phyloP scores from a whole-genome alignment of 345 rosid species.

The Arabis hirsuta region DNA sequence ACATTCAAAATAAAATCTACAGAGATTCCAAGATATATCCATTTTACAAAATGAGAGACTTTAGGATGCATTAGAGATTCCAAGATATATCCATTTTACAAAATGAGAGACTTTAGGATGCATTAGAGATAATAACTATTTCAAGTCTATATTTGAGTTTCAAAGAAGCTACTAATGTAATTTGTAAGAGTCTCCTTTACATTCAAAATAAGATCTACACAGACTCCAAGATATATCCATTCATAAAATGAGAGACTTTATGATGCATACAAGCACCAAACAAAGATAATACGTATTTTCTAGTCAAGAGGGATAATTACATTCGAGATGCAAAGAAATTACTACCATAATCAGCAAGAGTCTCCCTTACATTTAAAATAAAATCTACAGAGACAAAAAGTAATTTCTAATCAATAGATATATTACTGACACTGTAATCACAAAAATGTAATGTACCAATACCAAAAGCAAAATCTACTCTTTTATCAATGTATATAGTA shows the following conservation, averaged over 20 bases:
- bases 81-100: neutral
- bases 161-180: neutral
- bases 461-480: neutral
- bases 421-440: neutral
- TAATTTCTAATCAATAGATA: too few relatives aligned
- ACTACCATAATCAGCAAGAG: too few relatives aligned
- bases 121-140: neutral
- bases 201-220: neutral
- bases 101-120: neutral
- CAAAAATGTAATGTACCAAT: neutral
- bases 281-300: neutral
- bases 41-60: neutral
- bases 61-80: neutral
- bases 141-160: conserved; percentile 1
- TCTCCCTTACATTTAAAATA: too few relatives aligned
- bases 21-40: neutral
- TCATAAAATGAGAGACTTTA: neutral
- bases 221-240: neutral
- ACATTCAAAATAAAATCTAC: neutral
- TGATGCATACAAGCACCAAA: neutral
- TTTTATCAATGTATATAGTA: neutral
- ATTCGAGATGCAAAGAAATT: too few relatives aligned
- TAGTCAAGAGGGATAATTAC: too few relatives aligned
- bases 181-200: neutral
- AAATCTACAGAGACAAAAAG: too few relatives aligned